Base-by-base conservation (phyloP, 2,329 filamentous ascomycete genomes). In the Nemania diffusa region DNA sequence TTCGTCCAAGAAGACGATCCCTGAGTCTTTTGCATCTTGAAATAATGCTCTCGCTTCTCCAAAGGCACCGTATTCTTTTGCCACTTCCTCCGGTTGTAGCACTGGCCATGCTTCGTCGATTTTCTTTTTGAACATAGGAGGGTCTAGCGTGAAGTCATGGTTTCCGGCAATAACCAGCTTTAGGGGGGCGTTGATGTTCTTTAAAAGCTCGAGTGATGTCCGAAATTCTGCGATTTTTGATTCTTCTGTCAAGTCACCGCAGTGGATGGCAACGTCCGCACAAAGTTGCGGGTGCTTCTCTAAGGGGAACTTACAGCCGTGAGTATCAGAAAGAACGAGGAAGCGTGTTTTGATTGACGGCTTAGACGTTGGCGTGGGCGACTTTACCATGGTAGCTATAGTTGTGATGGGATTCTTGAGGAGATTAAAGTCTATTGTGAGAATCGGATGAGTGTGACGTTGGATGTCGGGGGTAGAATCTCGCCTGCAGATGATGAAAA, bases 121-220 rank as follows among this genome's bases (percentile, higher is more conserved):
- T 48, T 77, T 78, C 29, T 32, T 32, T 9, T 32, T 65, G 56
- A 84, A 87, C 0, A 72, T 72, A 0, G 71, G 69, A 1, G 67
- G 51, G 34, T 83, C 80, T 2, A 83, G 73, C 0, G 78, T 81
- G 46, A 84, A 84, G 65, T 87, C 84, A 65, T 87, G 84, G 58
- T 86, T 87, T 0, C 85, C 84, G 1, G 84, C 79, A 50, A 87
- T 85, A 6, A 81, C 75, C 1, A 87, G 71, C 62, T 86, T 87
- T 3, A 85, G 73, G 0, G 81, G 79, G 0, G 84, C 83, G 1
- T 81, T 64, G 17, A 86, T 73, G 0, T 57, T 57, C 8, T 77
- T 70, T 0, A 87, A 75, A 0, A 83, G 71, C 1, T 75, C 62
- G 4, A 86, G 72, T 0, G 81, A 75, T 2, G 71, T 67, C 24